Evolutionary conservation across 2,329 filamentous ascomycete genomes (phyloP).

Genomic region (Paraconiothyrium sp.): DNA sequence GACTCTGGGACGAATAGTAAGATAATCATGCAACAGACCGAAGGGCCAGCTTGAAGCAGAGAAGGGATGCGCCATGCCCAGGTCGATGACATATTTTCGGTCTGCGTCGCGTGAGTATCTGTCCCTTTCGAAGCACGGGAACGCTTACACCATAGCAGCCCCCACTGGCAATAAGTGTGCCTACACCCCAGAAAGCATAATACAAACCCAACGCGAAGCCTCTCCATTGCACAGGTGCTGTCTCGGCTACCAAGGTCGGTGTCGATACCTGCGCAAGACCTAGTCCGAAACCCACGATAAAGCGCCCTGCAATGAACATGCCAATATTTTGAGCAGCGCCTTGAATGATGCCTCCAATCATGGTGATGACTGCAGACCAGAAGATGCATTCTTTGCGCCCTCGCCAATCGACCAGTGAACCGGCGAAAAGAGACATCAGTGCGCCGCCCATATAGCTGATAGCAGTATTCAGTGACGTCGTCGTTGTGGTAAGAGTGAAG

Average conservation of each 20-base stretch:
- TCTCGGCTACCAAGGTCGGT: constrained; percentile 68
- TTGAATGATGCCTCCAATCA: constrained; percentile 61
- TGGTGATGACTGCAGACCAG: constrained; percentile 60
- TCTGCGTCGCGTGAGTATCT: constrained; percentile 31
- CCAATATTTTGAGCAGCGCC: constrained; percentile 54
- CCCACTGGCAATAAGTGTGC: constrained; percentile 62
- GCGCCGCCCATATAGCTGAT: constrained; percentile 56
- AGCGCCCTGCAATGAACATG: constrained; percentile 67
- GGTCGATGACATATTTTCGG: constrained; percentile 50
- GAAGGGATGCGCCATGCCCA: constrained; percentile 67
- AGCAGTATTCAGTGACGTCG: constrained; percentile 57
- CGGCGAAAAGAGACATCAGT: constrained; percentile 49
- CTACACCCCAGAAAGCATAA: constrained; percentile 58
- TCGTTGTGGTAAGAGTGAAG: constrained; percentile 51
- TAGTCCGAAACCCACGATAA: constrained; percentile 68
- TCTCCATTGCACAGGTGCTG: constrained; percentile 68
- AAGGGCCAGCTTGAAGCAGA: constrained; percentile 54
- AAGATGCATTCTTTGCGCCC: constrained; percentile 59
- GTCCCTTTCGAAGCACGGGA: not conserved
- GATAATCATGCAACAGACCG: constrained; percentile 59
- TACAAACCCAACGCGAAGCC: constrained; percentile 67
- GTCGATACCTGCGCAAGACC: constrained; percentile 65
- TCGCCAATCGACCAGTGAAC: constrained; percentile 51
- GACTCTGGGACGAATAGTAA: constrained; percentile 56
- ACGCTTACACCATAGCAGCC: constrained; percentile 53